Conservation (phyloP, 208 protist species). For the Histomonas meleagridis region DNA sequence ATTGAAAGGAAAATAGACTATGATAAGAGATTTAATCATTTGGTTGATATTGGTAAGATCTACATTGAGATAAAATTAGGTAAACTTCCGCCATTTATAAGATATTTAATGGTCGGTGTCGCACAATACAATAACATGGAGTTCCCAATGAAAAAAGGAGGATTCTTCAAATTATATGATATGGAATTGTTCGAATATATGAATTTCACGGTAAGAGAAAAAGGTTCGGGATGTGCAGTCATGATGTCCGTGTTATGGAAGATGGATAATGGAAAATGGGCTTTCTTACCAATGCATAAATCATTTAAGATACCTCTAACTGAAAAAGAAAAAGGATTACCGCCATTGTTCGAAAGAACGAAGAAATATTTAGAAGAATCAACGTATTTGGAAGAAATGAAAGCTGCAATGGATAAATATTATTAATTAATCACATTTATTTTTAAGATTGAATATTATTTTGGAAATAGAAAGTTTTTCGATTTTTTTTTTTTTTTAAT, state of each 20-base stretch:
- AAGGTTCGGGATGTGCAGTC: not conserved
- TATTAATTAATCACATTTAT: too few relatives aligned
- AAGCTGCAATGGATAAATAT: too few relatives aligned
- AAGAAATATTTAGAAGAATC: too few relatives aligned
- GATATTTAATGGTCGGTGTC: not conserved
- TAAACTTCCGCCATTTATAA: not conserved
- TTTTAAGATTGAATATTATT: too few relatives aligned
- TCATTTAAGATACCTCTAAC: too few relatives aligned
- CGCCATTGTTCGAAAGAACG: too few relatives aligned
- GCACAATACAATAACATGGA: not conserved
- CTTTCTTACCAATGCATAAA: not conserved
- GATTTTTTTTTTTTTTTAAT: too few relatives aligned
- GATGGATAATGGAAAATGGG: not conserved
- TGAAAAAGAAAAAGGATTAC: too few relatives aligned
- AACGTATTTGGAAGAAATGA: too few relatives aligned
- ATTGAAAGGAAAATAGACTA: not conserved
- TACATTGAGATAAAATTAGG: not conserved
- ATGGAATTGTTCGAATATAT: not conserved
- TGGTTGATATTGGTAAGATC: not conserved
- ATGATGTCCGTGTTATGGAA: not conserved
- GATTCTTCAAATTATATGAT: not conserved
- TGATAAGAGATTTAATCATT: not conserved
- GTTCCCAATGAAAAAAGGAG: not conserved
- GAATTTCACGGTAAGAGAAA: not conserved
- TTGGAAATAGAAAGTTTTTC: too few relatives aligned